Conservation (phyloP, 2,329 filamentous ascomycete genomes). For the Botrytis pseudocinerea region DNA sequence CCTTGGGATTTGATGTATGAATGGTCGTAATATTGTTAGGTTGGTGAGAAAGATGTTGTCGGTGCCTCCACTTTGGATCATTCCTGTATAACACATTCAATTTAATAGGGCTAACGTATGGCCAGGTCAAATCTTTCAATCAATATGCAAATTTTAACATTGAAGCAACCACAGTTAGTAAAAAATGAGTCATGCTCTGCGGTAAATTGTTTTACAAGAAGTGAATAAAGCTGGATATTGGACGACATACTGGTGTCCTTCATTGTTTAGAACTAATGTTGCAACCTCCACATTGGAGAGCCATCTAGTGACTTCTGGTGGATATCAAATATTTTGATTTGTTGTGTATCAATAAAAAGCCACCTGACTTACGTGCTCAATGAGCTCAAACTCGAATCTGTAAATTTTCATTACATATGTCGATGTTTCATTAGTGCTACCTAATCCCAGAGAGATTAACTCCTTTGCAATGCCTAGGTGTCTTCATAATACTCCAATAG, state of each 20-base stretch:
- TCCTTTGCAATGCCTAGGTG: neutral
- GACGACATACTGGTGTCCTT: neutral
- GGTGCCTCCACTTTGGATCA: neutral
- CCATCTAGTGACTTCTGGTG: neutral
- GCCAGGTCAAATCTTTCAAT: neutral
- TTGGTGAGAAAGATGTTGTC: neutral
- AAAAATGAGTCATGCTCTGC: neutral
- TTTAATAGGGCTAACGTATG: no score
- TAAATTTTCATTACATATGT: neutral
- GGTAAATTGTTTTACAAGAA: neutral
- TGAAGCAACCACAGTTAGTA: neutral
- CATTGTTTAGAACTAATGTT: neutral
- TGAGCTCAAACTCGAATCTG: neutral
- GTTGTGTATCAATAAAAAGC: neutral
- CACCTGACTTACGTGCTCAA: neutral
- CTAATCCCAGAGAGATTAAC: neutral
- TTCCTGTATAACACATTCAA: neutral
- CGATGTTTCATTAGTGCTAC: neutral
- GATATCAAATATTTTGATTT: neutral
- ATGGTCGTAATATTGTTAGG: neutral
- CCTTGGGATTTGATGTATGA: neutral
- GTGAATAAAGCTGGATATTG: neutral
- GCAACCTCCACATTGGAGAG: neutral
- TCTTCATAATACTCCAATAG: neutral
- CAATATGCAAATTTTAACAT: neutral